Conservation (phyloP, 306 rosid species). For the Hylodesmum podocarpum region DNA sequence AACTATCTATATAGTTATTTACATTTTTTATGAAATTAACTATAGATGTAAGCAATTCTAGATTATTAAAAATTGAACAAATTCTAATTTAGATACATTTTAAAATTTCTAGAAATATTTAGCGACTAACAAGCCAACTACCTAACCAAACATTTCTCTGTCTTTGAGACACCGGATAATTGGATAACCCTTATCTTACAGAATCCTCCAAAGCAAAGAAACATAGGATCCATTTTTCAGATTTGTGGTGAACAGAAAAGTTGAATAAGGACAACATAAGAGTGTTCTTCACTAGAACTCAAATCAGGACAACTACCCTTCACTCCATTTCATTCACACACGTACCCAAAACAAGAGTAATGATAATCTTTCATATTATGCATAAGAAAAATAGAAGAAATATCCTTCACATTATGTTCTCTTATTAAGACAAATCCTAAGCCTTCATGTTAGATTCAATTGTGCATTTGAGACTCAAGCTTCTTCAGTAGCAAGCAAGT, state of each 20-base stretch:
- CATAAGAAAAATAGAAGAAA: no score
- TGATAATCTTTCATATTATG: no score
- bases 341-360: neutral
- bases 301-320: neutral
- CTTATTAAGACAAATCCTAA: neutral
- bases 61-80: neutral
- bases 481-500: neutral
- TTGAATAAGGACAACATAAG: neutral
- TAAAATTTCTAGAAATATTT: no score
- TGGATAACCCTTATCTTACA: slow-evolving; percentile 9
- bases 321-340: slow-evolving; percentile 3
- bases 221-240: neutral
- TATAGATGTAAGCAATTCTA: neutral
- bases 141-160: no score
- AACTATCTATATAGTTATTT: neutral
- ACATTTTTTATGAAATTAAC: neutral
- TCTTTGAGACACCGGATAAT: neutral
- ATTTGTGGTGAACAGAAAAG: slow-evolving; percentile 4
- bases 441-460: neutral
- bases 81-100: neutral
- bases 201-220: neutral
- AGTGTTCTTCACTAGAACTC: neutral
- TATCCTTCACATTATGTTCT: neutral
- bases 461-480: neutral
- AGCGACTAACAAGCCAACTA: no score